Percentiles rank a stretch among this genome's conserved stretches.
phyloP scores from a whole-genome alignment of 805 yeast genomes.

The Yamadazyma kitorensis region DNA sequence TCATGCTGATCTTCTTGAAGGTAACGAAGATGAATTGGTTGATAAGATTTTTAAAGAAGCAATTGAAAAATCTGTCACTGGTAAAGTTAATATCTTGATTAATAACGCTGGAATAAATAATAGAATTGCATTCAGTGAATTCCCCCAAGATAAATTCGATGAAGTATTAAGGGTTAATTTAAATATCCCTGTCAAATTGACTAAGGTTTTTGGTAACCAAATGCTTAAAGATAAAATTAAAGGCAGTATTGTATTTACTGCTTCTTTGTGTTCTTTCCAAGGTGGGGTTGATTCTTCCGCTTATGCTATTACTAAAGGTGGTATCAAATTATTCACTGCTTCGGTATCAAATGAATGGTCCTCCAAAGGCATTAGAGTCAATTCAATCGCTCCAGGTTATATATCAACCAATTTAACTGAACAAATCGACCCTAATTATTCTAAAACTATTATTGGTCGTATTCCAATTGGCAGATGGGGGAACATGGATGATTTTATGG shows the following conservation, averaged over 20 bases:
- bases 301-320: conserved; percentile 36
- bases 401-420: conserved; percentile 36
- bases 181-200: conserved; percentile 21
- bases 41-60: conserved; percentile 27
- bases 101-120: conserved; percentile 44
- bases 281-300: conserved; percentile 32
- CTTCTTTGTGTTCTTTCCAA: conserved; percentile 39
- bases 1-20: conserved; percentile 20
- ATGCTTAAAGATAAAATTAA: conserved; percentile 27
- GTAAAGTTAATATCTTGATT: conserved; percentile 37
- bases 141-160: conserved; percentile 34
- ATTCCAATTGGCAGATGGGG: conserved; percentile 35
- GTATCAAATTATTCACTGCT: conserved; percentile 35
- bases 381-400: conserved; percentile 38
- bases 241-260: conserved; percentile 44
- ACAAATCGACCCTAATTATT: conserved; percentile 20
- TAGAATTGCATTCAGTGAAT: conserved; percentile 29
- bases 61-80: conserved; percentile 22
- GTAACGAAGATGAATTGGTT: conserved; percentile 25
- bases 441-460: conserved; percentile 23
- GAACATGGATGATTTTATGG: conserved; percentile 34
- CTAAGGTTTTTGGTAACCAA: conserved; percentile 35
- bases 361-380: conserved; percentile 32
- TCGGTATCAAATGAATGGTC: conserved; percentile 39
- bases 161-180: conserved; percentile 1